A percentile compares a stretch with the other conserved stretches of the same genome.
These are phyloP conservation scores for Theobroma grandiflorum DNA, from an alignment of 441 rosid species.

Conservation along the genomic window DNA sequence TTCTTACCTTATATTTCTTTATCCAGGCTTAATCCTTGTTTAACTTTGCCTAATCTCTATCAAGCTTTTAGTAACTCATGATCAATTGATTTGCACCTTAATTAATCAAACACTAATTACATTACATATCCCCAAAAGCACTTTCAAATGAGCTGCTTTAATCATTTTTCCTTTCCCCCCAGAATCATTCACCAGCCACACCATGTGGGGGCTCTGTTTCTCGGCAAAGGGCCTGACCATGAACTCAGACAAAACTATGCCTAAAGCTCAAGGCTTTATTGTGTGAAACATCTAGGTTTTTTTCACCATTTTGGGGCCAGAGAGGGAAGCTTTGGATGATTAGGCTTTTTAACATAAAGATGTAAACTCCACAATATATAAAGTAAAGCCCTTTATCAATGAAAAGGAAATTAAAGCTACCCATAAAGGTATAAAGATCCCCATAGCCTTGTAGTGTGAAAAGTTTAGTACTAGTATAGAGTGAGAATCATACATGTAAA, in stretches of 20 bases:
- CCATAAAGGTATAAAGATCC: not conserved
- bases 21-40: not conserved
- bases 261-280: not conserved
- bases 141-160: not conserved
- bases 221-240: constrained; percentile 1
- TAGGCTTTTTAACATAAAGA: constrained; percentile 14
- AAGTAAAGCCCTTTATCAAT: not conserved
- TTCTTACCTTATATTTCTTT: not conserved
- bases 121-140: not conserved
- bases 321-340: not conserved
- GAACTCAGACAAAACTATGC: not conserved
- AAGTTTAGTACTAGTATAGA: not conserved
- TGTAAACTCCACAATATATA: not conserved
- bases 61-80: not conserved
- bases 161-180: not conserved
- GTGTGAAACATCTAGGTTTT: not conserved
- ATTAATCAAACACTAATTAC: constrained; percentile 12
- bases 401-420: not conserved
- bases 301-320: not conserved
- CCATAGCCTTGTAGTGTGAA: not conserved
- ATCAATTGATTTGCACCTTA: not conserved
- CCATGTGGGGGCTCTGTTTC: not conserved
- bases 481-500: constrained; percentile 10
- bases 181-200: not conserved
- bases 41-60: not conserved